Evolutionary conservation across 176 grass and related monocot genomes (phyloP).

Genomic region (Triticum timopheevii): DNA sequence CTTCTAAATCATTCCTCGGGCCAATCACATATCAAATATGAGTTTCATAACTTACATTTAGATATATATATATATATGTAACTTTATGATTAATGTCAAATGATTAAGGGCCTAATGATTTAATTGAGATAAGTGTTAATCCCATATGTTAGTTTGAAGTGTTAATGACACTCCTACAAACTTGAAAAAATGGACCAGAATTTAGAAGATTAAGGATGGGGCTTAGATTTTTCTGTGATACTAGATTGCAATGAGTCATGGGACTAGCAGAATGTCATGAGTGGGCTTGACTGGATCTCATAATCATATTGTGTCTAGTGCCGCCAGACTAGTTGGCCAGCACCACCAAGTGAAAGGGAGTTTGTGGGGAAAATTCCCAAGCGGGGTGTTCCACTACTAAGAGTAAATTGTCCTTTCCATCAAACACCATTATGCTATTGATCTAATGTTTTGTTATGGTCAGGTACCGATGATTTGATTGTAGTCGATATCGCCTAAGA

Average conservation of each 20-base stretch:
- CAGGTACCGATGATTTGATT: background rate
- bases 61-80: too few species aligned
- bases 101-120: background rate
- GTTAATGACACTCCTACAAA: background rate
- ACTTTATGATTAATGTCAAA: background rate
- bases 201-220: background rate
- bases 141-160: background rate
- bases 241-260: background rate
- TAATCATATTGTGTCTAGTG: too few species aligned
- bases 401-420: background rate
- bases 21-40: background rate
- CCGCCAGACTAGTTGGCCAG: too few species aligned
- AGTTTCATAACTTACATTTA: background rate
- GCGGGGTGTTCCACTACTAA: background rate
- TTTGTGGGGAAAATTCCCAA: background rate
- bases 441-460: background rate
- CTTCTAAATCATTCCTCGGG: background rate
- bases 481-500: background rate
- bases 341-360: too few species aligned
- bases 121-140: too few species aligned
- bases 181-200: background rate
- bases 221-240: background rate
- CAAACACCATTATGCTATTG: background rate
- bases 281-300: background rate
- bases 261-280: background rate